These are phyloP conservation scores for Eucalyptus erythrocorys DNA, from an alignment of 345 rosid genomes.

Conservation along the genomic window DNA sequence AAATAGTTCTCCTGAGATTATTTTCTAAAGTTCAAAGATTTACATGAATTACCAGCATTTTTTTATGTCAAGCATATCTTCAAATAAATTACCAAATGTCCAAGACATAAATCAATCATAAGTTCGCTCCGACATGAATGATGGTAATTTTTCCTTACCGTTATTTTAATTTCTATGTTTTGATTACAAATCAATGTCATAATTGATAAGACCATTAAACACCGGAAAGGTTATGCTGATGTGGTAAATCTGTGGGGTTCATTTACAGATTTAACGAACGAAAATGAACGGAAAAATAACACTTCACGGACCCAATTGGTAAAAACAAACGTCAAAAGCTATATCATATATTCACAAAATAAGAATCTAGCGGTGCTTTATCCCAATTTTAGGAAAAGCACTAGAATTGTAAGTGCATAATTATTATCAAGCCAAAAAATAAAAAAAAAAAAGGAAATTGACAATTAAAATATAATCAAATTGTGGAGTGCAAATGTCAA, in stretches of 20 bases:
- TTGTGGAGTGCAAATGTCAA: neutral
- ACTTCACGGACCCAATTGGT: neutral
- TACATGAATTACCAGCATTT: neutral
- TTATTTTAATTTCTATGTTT: neutral
- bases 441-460: neutral
- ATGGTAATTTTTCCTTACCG: neutral
- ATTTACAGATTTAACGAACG: neutral
- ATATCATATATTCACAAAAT: neutral
- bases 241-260: neutral
- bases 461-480: constrained; percentile 2
- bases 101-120: neutral
- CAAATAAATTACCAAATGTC: neutral
- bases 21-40: too few relatives aligned
- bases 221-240: neutral
- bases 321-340: neutral
- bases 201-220: neutral
- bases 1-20: neutral
- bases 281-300: neutral
- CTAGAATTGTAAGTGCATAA: neutral
- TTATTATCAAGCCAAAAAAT: neutral
- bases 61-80: neutral
- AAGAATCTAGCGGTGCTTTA: neutral
- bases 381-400: neutral
- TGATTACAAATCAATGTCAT: neutral
- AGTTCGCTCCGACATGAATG: neutral